Base-by-base conservation (phyloP, 306 rosid species). In the Benincasa hispida region DNA sequence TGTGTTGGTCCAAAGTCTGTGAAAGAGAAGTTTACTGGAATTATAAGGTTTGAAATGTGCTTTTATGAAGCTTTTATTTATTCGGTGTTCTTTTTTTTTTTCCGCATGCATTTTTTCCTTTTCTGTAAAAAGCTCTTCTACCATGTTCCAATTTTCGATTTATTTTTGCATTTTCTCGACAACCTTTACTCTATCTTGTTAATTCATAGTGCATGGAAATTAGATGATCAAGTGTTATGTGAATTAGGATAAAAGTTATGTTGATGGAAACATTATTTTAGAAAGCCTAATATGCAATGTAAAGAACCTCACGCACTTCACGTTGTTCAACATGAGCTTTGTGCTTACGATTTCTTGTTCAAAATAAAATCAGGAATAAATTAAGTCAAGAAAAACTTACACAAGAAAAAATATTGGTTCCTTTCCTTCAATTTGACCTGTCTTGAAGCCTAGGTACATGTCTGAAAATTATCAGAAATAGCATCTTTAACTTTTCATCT, bases 1-100 rank as follows among this genome's bases (percentile, higher is more conserved):
- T 94, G 98, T 84, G 96, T 91, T 80, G 97, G 95, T 51, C 73
- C 89, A 2, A 91, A 87, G 79, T 89, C 95, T 45, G 93, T 91
- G 73, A 79, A 83, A 47, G 97, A 92, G 80, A 91, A 91, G 24
- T 93, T 93, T 77, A 85, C 89, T 2, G 97, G 96, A 67, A 81
- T 83, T 28, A 91, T 93, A 51, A 90, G 98, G 98, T 91, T 79
- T 72, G 30, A 24, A 22, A 25, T 69, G 24, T 66, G n/a, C 30
- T 63, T 45, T 4, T 11, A 11, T 4, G 21, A n/a, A 50, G 75
- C 15, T 70, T 4, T 62, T 28, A 22, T 25, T 60, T 8, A 41
- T 41, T 62, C 61, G 18, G 57, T n/a, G 0, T 50, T 45, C 5
- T 45, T 32, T 30, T 41, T 63, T 10, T 59, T 58, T 59, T 39